phyloP scores from a whole-genome alignment of 768 basidiomycete genomes.

The Lactarius pseudohatsudake region DNA sequence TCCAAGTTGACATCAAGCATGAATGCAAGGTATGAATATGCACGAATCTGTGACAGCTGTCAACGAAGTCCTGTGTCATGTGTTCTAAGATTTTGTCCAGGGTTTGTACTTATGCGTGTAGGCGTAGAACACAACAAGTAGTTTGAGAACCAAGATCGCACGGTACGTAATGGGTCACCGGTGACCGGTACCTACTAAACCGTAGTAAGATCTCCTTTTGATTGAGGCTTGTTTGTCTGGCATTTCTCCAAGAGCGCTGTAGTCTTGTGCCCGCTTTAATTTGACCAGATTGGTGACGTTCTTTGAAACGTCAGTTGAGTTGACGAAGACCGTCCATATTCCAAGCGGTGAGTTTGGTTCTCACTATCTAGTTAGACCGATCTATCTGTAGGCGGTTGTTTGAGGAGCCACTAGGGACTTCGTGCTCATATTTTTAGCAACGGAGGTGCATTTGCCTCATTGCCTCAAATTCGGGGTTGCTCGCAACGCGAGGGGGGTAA shows the following conservation, averaged over 20 bases:
- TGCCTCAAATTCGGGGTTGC: background rate
- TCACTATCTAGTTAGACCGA: background rate
- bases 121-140: background rate
- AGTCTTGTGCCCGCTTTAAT: no score
- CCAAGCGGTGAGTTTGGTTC: no score
- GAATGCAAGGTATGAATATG: background rate
- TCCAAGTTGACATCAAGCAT: background rate
- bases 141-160: background rate
- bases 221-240: no score
- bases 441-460: background rate
- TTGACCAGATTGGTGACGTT: background rate
- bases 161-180: background rate
- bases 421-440: background rate
- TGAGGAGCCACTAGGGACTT: background rate
- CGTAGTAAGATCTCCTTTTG: no score
- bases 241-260: background rate
- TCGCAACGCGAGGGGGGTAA: background rate
- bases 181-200: background rate
- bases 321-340: no score
- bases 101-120: background rate
- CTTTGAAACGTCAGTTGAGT: no score
- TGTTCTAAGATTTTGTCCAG: background rate
- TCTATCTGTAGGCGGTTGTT: background rate
- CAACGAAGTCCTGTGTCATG: background rate
- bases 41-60: background rate